Conservation (phyloP, 2,329 filamentous ascomycete genomes). For the Bretziella fagacearum region DNA sequence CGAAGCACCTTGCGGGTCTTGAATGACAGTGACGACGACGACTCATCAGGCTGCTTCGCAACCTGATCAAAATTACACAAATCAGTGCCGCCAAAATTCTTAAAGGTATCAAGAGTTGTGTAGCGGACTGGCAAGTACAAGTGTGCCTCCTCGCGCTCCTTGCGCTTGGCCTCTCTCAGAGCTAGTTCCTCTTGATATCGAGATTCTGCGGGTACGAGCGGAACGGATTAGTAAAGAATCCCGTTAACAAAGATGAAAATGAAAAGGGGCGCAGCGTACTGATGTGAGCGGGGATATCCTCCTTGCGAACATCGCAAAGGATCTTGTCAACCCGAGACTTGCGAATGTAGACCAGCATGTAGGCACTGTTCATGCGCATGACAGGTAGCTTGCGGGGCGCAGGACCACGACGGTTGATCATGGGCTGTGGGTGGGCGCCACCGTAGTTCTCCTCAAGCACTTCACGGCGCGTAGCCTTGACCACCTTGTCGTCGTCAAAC, state of each 20-base stretch:
- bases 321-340: conserved; percentile 73
- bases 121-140: conserved; percentile 76
- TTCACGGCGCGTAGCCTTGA: conserved; percentile 78
- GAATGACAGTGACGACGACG: conserved; percentile 40
- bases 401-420: conserved; percentile 28
- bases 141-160: conserved; percentile 87
- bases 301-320: conserved; percentile 55
- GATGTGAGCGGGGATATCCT: conserved; percentile 47
- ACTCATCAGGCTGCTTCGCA: too few relatives aligned
- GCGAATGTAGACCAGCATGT: conserved; percentile 97
- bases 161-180: conserved; percentile 56
- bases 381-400: conserved; percentile 38
- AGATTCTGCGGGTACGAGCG: conserved; percentile 32
- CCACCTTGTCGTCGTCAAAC: conserved; percentile 94
- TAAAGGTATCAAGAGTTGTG: conserved; percentile 68
- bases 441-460: conserved; percentile 95
- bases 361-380: conserved; percentile 65
- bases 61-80: conserved; percentile 48
- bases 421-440: conserved; percentile 53
- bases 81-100: conserved; percentile 67
- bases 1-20: conserved; percentile 56
- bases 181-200: conserved; percentile 70
- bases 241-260: not conserved
- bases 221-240: conserved; percentile 7
- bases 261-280: conserved; percentile 4